A percentile compares a stretch with the other conserved stretches of the same genome.
Conservation (phyloP, 352 stramenopile species). For the Peronosclerospora sorghi region DNA sequence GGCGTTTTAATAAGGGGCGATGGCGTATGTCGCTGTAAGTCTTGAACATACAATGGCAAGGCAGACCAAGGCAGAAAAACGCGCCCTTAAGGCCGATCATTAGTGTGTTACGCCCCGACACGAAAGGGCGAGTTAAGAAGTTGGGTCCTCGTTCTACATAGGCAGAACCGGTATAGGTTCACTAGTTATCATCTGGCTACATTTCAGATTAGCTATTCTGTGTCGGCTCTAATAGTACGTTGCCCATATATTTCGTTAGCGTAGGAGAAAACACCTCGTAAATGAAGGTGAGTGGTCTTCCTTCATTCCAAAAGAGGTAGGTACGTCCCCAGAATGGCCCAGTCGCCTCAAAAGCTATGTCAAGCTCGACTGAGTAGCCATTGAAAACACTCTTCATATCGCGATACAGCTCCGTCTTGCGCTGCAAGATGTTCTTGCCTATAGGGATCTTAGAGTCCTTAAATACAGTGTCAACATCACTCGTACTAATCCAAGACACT, state of each 20-base stretch:
- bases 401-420: slow-evolving; percentile 78
- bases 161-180: too few relatives aligned
- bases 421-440: slow-evolving; percentile 68
- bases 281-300: slow-evolving; percentile 71
- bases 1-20: slow-evolving; percentile 70
- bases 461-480: slow-evolving; percentile 62
- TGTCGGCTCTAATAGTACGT: slow-evolving; percentile 28
- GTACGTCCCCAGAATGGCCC: slow-evolving; percentile 78
- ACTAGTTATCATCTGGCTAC: slow-evolving; percentile 8
- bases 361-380: slow-evolving; percentile 39
- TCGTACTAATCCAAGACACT: slow-evolving; percentile 59
- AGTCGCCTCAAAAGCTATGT: slow-evolving; percentile 44
- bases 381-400: slow-evolving; percentile 80
- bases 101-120: not conserved
- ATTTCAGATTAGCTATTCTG: not conserved
- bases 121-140: too few relatives aligned
- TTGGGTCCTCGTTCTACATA: too few relatives aligned
- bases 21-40: slow-evolving; percentile 77
- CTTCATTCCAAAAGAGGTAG: slow-evolving; percentile 80
- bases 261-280: slow-evolving; percentile 82
- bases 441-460: slow-evolving; percentile 77
- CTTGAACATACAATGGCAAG: slow-evolving; percentile 6
- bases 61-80: not conserved
- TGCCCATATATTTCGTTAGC: slow-evolving; percentile 71
- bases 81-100: not conserved